A percentile compares a stretch with the other conserved stretches of the same genome.
Evolutionary conservation across 2,329 filamentous ascomycete genomes (phyloP).

Genomic region (Aaosphaeria pasadenensis): DNA sequence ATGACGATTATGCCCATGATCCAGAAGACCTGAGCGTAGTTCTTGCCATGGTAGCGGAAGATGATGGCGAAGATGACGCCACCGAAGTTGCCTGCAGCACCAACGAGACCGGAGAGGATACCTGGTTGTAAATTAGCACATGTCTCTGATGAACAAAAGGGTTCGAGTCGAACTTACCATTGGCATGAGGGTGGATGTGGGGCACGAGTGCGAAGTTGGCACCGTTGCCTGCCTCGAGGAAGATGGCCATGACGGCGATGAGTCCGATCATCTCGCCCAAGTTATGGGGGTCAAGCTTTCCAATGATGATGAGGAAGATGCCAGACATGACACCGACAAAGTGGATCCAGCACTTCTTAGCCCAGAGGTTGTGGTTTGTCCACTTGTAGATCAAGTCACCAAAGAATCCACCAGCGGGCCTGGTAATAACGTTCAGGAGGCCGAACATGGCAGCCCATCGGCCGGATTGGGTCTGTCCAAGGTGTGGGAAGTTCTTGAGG

Average conservation of each 20-base stretch:
- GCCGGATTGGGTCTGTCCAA: constrained; percentile 55
- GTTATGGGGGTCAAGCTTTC: constrained; percentile 59
- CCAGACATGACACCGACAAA: constrained; percentile 56
- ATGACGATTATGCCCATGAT: constrained; percentile 77
- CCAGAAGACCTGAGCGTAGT: constrained; percentile 73
- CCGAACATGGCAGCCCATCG: constrained; percentile 72
- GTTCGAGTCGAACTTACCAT: constrained; percentile 52
- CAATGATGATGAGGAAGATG: constrained; percentile 61
- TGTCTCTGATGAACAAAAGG: not conserved
- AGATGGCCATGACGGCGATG: constrained; percentile 73
- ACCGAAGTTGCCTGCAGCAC: constrained; percentile 78
- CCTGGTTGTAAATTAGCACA: constrained; percentile 27
- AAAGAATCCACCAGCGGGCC: constrained; percentile 64
- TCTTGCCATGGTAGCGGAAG: constrained; percentile 69
- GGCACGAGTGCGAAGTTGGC: constrained; percentile 84
- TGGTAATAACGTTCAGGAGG: constrained; percentile 66
- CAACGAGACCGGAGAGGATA: constrained; percentile 72
- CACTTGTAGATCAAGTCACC: constrained; percentile 55
- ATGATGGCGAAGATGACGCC: constrained; percentile 81
- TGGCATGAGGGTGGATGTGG: constrained; percentile 79
- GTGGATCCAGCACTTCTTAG: constrained; percentile 63
- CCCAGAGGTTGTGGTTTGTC: constrained; percentile 53
- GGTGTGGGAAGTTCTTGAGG: constrained; percentile 51
- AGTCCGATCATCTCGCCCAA: constrained; percentile 71
- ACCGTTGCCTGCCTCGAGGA: constrained; percentile 81